phyloP scores from a whole-genome alignment of 2,329 filamentous ascomycete species.

The Aspergillus awamori region DNA sequence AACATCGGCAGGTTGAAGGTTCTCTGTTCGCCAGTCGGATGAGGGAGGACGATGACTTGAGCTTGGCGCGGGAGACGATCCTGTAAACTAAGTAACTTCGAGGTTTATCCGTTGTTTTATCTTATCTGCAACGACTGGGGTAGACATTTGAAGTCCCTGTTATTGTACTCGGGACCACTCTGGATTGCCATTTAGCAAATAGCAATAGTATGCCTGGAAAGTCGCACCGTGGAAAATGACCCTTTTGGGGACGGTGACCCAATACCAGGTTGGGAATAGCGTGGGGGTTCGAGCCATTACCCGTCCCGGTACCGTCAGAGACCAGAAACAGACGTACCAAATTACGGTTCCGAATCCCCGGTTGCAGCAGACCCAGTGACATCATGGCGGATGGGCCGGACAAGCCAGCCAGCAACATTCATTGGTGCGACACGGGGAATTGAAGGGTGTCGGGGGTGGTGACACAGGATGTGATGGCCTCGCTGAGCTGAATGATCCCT shows the following conservation, averaged over 20 bases:
- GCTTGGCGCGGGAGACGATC: background rate
- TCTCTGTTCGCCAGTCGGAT: slow-evolving; percentile 1
- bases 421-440: background rate
- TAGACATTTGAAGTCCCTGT: background rate
- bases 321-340: background rate
- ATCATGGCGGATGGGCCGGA: slow-evolving; percentile 13
- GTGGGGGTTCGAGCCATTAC: slow-evolving; percentile 11
- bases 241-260: background rate
- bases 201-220: background rate
- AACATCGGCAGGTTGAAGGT: background rate
- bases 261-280: background rate
- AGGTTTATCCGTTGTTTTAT: background rate
- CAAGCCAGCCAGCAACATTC: background rate
- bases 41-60: background rate
- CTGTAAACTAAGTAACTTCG: background rate
- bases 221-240: slow-evolving; percentile 5
- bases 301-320: slow-evolving; percentile 1
- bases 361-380: slow-evolving; percentile 7
- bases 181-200: background rate
- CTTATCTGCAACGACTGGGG: background rate
- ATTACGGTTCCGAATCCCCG: slow-evolving; percentile 9
- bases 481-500: background rate
- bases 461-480: background rate
- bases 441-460: background rate
- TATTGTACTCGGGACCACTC: background rate